Conservation (phyloP, 192 early-diverging fungal genomes). For the Backusella luteola region DNA sequence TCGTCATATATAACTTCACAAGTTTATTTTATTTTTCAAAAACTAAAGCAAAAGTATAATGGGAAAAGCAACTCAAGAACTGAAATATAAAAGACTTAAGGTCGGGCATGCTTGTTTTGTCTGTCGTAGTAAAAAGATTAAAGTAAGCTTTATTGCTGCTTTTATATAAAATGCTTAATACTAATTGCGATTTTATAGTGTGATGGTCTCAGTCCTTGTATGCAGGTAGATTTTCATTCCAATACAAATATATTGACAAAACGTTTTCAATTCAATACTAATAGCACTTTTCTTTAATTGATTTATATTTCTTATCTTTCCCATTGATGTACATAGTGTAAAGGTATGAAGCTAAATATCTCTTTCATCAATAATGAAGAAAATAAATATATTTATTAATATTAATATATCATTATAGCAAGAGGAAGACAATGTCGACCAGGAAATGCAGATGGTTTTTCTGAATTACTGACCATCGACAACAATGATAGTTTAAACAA, state of each 20-base stretch:
- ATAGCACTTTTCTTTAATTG: not conserved
- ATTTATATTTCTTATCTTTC: not conserved
- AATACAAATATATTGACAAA: not conserved
- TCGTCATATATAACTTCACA: not conserved
- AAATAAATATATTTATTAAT: not conserved
- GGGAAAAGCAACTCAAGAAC: not conserved
- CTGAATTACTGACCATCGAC: not conserved
- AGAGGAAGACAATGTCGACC: not conserved
- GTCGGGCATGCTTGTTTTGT: constrained; percentile 5
- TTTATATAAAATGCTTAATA: not conserved
- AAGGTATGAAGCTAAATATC: not conserved
- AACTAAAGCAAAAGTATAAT: not conserved
- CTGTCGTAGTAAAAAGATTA: not conserved
- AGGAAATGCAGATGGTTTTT: not conserved
- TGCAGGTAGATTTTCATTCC: not conserved
- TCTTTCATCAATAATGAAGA: not conserved
- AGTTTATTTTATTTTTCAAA: not conserved
- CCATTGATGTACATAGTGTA: not conserved
- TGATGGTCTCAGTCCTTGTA: constrained; percentile 6
- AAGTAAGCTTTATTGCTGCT: not conserved
- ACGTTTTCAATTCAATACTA: not conserved
- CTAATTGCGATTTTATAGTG: not conserved
- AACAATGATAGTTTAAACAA: not conserved
- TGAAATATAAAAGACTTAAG: not conserved
- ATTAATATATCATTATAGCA: not conserved